phyloP scores from a whole-genome alignment of 2,329 filamentous ascomycete genomes.

The Monosporascus sp. region DNA sequence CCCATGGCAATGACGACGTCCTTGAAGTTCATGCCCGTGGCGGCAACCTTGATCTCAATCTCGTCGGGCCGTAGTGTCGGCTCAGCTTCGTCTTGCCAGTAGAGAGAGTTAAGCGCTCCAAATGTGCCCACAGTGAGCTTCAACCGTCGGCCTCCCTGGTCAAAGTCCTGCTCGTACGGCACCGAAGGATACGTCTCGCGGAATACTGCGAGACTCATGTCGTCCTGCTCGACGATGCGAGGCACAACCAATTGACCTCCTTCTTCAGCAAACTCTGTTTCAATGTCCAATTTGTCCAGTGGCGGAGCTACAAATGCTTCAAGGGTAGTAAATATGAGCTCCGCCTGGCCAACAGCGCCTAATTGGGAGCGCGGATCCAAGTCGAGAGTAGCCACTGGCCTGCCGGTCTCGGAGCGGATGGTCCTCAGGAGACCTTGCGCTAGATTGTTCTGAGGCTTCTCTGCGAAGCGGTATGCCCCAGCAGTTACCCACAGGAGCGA shows the following conservation, averaged over 20 bases:
- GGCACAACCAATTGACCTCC: constrained; percentile 17
- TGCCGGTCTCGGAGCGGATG: constrained; percentile 26
- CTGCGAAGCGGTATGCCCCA: constrained; percentile 26
- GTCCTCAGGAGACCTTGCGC: constrained; percentile 26
- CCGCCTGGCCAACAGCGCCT: constrained; percentile 2
- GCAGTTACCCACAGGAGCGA: constrained; percentile 33
- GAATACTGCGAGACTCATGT: constrained; percentile 19
- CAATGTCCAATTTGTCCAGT: constrained; percentile 5
- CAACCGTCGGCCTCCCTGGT: constrained; percentile 8
- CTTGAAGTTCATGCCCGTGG: constrained; percentile 10
- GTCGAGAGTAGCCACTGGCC: constrained; percentile 29
- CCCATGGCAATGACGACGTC: constrained; percentile 2
- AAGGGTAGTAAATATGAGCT: constrained; percentile 7
- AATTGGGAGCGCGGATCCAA: constrained; percentile 16
- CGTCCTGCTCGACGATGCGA: constrained; percentile 15
- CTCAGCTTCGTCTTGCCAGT: constrained; percentile 5
- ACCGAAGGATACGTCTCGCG: constrained; percentile 12
- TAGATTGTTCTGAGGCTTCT: constrained; percentile 27
- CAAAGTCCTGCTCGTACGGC: constrained; percentile 16
- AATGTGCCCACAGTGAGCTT: constrained; percentile 9
- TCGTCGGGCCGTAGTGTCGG: constrained; percentile 15
- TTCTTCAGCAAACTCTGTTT: constrained; percentile 24
- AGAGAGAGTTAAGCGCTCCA: constrained; percentile 6
- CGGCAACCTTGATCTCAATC: constrained; percentile 18
- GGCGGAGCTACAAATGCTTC: constrained; percentile 14